Percentiles rank a stretch among this genome's conserved stretches.
Evolutionary conservation across 805 yeast genomes (phyloP).

Genomic region (Lachancea meyersii): DNA sequence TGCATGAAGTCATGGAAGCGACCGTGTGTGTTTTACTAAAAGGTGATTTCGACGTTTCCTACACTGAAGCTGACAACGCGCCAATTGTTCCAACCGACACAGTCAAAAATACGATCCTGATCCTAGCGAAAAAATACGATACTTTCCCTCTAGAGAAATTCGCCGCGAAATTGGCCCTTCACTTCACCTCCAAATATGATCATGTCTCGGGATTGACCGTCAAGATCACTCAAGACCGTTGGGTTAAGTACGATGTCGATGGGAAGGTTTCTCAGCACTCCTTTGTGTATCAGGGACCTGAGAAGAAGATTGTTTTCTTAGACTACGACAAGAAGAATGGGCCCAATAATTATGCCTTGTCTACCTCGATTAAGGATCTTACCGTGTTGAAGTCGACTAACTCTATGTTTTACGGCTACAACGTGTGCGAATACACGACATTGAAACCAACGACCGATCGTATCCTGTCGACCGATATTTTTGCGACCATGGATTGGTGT

Average conservation of each 20-base stretch:
- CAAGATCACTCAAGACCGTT: constrained; percentile 62
- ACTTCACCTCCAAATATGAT: constrained; percentile 67
- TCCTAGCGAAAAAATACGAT: constrained; percentile 75
- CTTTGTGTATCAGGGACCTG: constrained; percentile 78
- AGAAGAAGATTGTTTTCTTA: constrained; percentile 57
- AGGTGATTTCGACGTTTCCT: constrained; percentile 75
- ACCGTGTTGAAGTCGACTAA: constrained; percentile 87
- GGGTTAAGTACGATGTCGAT: constrained; percentile 71
- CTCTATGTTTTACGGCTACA: constrained; percentile 85
- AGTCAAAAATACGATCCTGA: constrained; percentile 78
- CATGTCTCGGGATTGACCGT: constrained; percentile 72
- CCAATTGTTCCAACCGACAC: constrained; percentile 94
- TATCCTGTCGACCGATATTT: constrained; percentile 80
- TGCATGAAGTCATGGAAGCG: constrained; percentile 81
- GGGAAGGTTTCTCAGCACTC: constrained; percentile 81
- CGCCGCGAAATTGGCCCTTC: constrained; percentile 78
- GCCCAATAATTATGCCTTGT: constrained; percentile 44
- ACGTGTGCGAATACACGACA: constrained; percentile 83
- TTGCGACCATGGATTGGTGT: constrained; percentile 64
- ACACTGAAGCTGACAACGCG: constrained; percentile 82
- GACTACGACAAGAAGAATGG: constrained; percentile 44
- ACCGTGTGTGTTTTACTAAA: constrained; percentile 68
- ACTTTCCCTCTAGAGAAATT: constrained; percentile 90
- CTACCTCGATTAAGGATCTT: constrained; percentile 69
- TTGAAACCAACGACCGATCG: constrained; percentile 78